Percentiles rank a stretch among this genome's conserved stretches.
These are phyloP conservation scores for Lachancea waltii DNA, from an alignment of 805 yeast genomes.

Conservation along the genomic window DNA sequence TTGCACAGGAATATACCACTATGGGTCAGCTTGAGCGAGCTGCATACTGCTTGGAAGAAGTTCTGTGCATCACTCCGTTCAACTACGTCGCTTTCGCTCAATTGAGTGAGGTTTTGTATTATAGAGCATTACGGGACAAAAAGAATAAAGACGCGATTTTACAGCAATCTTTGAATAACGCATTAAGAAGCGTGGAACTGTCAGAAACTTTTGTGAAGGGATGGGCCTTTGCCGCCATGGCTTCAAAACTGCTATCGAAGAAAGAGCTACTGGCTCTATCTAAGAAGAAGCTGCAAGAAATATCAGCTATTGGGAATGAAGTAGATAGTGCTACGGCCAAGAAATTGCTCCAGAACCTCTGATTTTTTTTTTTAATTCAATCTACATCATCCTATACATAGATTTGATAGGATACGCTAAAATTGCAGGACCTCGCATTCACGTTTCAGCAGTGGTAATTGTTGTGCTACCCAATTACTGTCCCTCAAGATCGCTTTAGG, in stretches of 20 bases:
- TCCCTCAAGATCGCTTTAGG: slow-evolving; percentile 70
- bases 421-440: slow-evolving; percentile 29
- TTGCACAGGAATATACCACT: slow-evolving; percentile 55
- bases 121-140: slow-evolving; percentile 15
- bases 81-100: slow-evolving; percentile 30
- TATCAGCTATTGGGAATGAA: slow-evolving; percentile 29
- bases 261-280: slow-evolving; percentile 36
- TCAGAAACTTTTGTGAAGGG: slow-evolving; percentile 62
- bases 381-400: neutral
- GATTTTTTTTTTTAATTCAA: neutral
- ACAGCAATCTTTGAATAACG: slow-evolving; percentile 38
- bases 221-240: slow-evolving; percentile 60
- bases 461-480: slow-evolving; percentile 74
- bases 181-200: slow-evolving; percentile 68
- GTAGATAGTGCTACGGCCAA: slow-evolving; percentile 38
- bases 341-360: slow-evolving; percentile 16
- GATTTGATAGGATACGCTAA: neutral
- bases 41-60: slow-evolving; percentile 61
- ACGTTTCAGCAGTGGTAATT: slow-evolving; percentile 42
- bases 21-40: slow-evolving; percentile 64
- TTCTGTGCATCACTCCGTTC: slow-evolving; percentile 57
- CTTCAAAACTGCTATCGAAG: slow-evolving; percentile 25
- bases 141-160: slow-evolving; percentile 12
- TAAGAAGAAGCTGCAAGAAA: slow-evolving; percentile 30
- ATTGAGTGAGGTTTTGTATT: slow-evolving; percentile 23